phyloP scores from a whole-genome alignment of 169 alveolate species.

The Theileria luwenshuni region DNA sequence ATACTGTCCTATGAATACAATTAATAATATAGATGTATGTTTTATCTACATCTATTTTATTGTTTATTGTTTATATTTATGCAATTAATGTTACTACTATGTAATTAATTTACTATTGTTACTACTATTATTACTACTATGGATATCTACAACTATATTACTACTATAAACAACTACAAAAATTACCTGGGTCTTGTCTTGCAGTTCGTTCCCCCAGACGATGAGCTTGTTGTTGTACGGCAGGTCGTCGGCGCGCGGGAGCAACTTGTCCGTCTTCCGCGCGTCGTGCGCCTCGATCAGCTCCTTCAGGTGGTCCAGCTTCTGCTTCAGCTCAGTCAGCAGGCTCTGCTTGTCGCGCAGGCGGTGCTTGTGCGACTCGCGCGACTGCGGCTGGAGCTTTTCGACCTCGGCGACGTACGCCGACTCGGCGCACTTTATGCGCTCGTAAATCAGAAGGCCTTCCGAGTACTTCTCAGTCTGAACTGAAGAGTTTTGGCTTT shows the following conservation, averaged over 20 bases:
- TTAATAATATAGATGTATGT: too few relatives aligned
- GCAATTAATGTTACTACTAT: not conserved
- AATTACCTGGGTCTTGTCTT: slow-evolving; percentile 66
- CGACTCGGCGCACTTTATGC: slow-evolving; percentile 57
- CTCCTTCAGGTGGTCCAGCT: slow-evolving; percentile 39
- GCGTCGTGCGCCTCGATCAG: slow-evolving; percentile 51
- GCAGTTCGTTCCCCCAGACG: slow-evolving; percentile 70
- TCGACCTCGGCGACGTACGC: slow-evolving; percentile 50
- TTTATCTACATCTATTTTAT: too few relatives aligned
- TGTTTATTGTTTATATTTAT: too few relatives aligned
- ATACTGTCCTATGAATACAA: not conserved
- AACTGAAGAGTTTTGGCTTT: slow-evolving; percentile 25
- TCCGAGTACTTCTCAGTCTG: slow-evolving; percentile 58
- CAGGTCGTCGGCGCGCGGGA: slow-evolving; percentile 11
- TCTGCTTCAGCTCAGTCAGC: slow-evolving; percentile 37
- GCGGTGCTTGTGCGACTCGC: slow-evolving; percentile 40
- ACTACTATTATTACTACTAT: not conserved
- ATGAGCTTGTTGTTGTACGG: slow-evolving; percentile 51
- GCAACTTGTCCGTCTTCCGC: slow-evolving; percentile 23
- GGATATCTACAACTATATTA: not conserved
- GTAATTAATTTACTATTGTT: too few relatives aligned
- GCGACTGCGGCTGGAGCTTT: slow-evolving; percentile 44
- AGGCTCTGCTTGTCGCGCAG: slow-evolving; percentile 54
- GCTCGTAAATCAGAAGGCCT: slow-evolving; percentile 56
- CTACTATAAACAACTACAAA: not conserved